Evolutionary conservation across 495 filamentous ascomycete species (phyloP).

Genomic region (Viridothelium virens): DNA sequence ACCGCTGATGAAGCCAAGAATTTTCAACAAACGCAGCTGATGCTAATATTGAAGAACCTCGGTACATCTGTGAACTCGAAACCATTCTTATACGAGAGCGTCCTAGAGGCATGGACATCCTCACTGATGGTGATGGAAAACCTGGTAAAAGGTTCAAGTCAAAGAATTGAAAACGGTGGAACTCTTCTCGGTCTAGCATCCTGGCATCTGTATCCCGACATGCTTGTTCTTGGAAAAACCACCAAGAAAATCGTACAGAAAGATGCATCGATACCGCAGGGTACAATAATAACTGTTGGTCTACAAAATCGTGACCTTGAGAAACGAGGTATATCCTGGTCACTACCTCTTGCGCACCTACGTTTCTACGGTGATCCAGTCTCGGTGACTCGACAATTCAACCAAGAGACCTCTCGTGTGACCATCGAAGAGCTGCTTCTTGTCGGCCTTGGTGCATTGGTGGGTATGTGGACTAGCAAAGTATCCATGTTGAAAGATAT

Average conservation of each 20-base stretch:
- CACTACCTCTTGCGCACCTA: background rate
- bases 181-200: constrained; percentile 30
- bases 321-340: background rate
- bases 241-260: background rate
- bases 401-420: too few species aligned
- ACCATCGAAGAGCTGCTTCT: too few species aligned
- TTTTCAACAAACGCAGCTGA: constrained; percentile 24
- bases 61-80: background rate
- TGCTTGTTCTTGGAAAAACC: constrained; percentile 24
- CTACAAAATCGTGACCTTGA: background rate
- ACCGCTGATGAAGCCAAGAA: constrained; percentile 28
- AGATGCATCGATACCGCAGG: background rate
- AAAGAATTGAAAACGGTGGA: constrained; percentile 24
- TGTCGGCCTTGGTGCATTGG: too few species aligned
- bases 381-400: too few species aligned
- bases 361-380: background rate
- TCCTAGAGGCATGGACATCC: background rate
- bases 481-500: too few species aligned
- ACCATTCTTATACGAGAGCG: background rate
- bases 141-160: constrained; percentile 26
- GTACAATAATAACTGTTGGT: background rate
- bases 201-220: constrained; percentile 40
- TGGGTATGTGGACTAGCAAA: too few species aligned
- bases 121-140: background rate
- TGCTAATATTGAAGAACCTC: constrained; percentile 24